Evolutionary conservation across 192 early-diverging fungal genomes (phyloP).

Genomic region (Coemansia sp.): DNA sequence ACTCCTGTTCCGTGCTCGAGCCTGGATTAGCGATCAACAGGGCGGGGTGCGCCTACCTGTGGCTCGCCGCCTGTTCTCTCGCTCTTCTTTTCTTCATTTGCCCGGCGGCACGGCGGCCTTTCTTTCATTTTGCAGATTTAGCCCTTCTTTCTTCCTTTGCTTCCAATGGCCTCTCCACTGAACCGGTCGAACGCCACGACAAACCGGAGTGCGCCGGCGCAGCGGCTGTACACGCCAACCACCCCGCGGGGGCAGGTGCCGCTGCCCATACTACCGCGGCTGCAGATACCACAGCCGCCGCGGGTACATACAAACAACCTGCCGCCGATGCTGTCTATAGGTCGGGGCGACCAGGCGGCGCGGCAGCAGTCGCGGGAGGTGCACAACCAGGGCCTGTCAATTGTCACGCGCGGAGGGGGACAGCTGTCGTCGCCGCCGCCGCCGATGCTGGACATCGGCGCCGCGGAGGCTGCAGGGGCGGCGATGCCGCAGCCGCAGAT

Average conservation of each 20-base stretch:
- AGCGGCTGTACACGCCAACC: slow-evolving; percentile 36
- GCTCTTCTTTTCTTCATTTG: neutral
- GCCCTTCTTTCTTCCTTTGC: no score
- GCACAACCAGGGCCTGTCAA: slow-evolving; percentile 25
- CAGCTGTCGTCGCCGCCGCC: neutral
- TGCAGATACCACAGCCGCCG: slow-evolving; percentile 20
- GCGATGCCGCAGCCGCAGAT: slow-evolving; percentile 2
- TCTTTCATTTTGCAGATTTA: no score
- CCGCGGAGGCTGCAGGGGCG: neutral
- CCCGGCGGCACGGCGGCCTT: neutral
- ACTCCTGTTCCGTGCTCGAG: no score
- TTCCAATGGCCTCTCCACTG: slow-evolving; percentile 44
- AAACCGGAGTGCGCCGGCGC: slow-evolving; percentile 12
- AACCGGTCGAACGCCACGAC: slow-evolving; percentile 50
- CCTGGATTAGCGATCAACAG: no score
- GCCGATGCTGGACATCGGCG: no score
- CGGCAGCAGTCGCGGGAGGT: slow-evolving; percentile 43
- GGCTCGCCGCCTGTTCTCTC: no score
- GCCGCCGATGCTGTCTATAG: slow-evolving; percentile 1
- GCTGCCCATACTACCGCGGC: slow-evolving; percentile 12
- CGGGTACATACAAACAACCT: slow-evolving; percentile 27
- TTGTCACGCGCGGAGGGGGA: neutral
- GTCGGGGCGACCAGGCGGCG: slow-evolving; percentile 30
- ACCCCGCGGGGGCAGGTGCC: slow-evolving; percentile 36
- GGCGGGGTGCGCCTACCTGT: no score